phyloP scores from a whole-genome alignment of 2,329 filamentous ascomycete species.

The Alternaria tenuissima region DNA sequence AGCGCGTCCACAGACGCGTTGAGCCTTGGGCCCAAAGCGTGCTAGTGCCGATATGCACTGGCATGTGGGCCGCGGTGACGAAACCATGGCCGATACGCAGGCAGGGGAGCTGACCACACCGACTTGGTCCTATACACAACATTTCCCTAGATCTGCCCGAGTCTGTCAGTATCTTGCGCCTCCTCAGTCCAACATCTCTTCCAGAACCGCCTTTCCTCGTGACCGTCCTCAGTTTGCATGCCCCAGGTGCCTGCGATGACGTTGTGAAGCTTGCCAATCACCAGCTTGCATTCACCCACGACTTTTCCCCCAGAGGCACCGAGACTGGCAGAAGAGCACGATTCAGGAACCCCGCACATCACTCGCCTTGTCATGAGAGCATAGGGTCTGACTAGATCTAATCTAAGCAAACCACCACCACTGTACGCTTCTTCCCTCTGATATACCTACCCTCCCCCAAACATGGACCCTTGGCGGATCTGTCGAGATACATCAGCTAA shows the following conservation, averaged over 20 bases:
- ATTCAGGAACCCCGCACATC: slow-evolving; percentile 20
- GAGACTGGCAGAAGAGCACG: slow-evolving; percentile 5
- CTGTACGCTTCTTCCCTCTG: slow-evolving; percentile 31
- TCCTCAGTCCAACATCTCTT: background rate
- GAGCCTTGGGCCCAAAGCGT: slow-evolving; percentile 7
- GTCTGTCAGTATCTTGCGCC: background rate
- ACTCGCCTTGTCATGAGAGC: slow-evolving; percentile 40
- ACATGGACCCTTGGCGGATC: slow-evolving; percentile 13
- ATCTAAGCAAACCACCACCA: slow-evolving; percentile 19
- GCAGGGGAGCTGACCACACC: background rate
- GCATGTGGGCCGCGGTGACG: slow-evolving; percentile 31
- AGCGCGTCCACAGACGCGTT: slow-evolving; percentile 27
- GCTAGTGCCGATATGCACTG: slow-evolving; percentile 21
- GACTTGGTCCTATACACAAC: background rate
- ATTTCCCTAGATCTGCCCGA: background rate
- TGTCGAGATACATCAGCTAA: slow-evolving; percentile 33
- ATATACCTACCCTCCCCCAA: slow-evolving; percentile 2
- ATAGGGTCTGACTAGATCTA: slow-evolving; percentile 23
- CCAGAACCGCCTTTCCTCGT: slow-evolving; percentile 14
- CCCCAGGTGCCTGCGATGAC: slow-evolving; percentile 25
- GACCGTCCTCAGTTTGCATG: slow-evolving; percentile 8
- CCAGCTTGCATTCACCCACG: slow-evolving; percentile 40
- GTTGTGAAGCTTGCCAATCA: slow-evolving; percentile 40
- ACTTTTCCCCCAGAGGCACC: slow-evolving; percentile 15
- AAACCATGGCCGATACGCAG: slow-evolving; percentile 21